Evolutionary conservation across 2,329 filamentous ascomycete species (phyloP), one percentile per base, ranked within the genome.

Genomic region (Fusarium metavorans): DNA sequence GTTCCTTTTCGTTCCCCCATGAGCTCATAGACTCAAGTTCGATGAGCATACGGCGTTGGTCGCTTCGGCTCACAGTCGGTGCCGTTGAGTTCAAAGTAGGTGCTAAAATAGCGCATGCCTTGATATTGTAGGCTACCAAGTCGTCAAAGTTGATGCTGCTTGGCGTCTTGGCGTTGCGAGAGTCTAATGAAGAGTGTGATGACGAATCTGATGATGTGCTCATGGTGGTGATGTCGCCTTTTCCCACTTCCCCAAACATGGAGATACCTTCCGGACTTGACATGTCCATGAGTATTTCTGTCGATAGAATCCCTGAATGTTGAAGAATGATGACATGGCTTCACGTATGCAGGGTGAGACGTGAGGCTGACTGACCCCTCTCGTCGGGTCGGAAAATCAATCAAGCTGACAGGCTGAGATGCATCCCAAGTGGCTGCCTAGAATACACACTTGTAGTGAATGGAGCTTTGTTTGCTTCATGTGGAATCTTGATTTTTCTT

Each of bases 341-440:
- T 34, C 27, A 32, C 27, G 4, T 54, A 32, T 54, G 50, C 27
- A 54, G 27, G 18, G 50, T 32, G n/a, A 20, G 30, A 34, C 7
- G 50, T 20, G 3, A 54, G 50, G 50, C 50, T 54, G 27, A 54
- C n/a, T 54, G 50, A 34, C 50, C 50, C 50, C 50, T 54, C 50
- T 54, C 18, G 11, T 20, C 50, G 50, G 50, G 50, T 34, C 50
- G 50, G 50, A 54, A 54, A 54, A 54, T 54, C 50, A 54, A 54
- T 54, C 50, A 54, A 54, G 50, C 50, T 54, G 50, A 54, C 50
- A 34, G 50, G 27, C 48, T 20, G 50, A n/a, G 48, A 54, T 20
- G 13, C 18, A 6, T 32, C 2, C 6, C 18, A 32, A 32, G 11
- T 54, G 50, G 50, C 27, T 54, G 50, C 27, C 11, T 32, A 6